Base-by-base conservation (phyloP, 2,329 filamentous ascomycete species). In the Helminthosporium solani region DNA sequence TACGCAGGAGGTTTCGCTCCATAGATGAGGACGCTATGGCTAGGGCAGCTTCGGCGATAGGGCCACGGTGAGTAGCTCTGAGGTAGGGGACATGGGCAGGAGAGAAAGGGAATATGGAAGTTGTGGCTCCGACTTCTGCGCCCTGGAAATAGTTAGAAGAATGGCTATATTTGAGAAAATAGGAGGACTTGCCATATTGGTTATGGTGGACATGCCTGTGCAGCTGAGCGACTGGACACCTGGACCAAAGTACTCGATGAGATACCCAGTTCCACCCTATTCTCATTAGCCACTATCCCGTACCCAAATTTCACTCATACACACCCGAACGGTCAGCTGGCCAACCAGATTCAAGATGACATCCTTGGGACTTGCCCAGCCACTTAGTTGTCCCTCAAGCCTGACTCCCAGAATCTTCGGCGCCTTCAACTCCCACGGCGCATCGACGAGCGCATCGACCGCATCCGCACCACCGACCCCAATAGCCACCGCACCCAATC, bases 391-490 rank as follows among this genome's bases (percentile, higher is more conserved):
- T 58, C 94, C 94, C 49, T 86, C 86, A 33, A 97, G 79, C 64
- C 85, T 82, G 8, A 97, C 90, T 62, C 91, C 91, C 11, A 96
- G 75, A 40, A 99, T 79, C 71, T 89, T 90, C 14, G 94, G 94
- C 4, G 94, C 94, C 77, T 95, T 96, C 49, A 99, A 77, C 74
- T 99, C 94, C 94, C 94, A 99, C 0, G 94, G 94, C 7, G 91
- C 90, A 66, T 95, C 91, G 2, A 96, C 94, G 33, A 99, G 82
- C 7, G 92, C 94, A 74, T 99, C 94, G 2, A 99, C 94, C 19
- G 94, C 94, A 73, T 99, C 94, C 19, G 94, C 94, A 64, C 94
- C 94, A 65, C 94, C 94, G 27, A 99, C 94, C 70, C 94, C 94
- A 68, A 99, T 97, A 7, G 94, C 94, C 62, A 96, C 90, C 3